Conservation (phyloP, 2,329 filamentous ascomycete genomes). For the Laburnicola sp. region DNA sequence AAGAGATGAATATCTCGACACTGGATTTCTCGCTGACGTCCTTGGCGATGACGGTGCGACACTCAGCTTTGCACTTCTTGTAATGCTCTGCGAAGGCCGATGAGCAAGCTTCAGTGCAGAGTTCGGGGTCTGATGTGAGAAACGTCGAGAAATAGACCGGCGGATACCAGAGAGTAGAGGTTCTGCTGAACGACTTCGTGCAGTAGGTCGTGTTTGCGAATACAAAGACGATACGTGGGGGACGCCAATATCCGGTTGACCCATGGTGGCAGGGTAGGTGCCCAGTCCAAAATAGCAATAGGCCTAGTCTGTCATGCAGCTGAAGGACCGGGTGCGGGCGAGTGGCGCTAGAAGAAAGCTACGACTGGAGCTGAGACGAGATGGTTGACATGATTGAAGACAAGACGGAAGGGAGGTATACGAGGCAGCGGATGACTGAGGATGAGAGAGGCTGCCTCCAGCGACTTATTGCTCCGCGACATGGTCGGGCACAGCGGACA, state of each 20-base stretch:
- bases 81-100: slow-evolving; percentile 13
- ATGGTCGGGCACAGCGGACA: slow-evolving; percentile 6
- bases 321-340: slow-evolving; percentile 4
- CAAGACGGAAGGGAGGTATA: background rate
- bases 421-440: background rate
- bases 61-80: slow-evolving; percentile 8
- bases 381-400: background rate
- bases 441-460: background rate
- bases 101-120: slow-evolving; percentile 11
- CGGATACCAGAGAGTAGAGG: slow-evolving; percentile 34
- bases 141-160: slow-evolving; percentile 60
- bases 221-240: slow-evolving; percentile 16
- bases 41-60: slow-evolving; percentile 9
- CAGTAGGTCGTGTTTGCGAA: background rate
- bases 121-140: slow-evolving; percentile 45
- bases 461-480: slow-evolving; percentile 5
- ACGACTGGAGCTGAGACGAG: slow-evolving; percentile 8
- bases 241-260: slow-evolving; percentile 18
- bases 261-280: slow-evolving; percentile 20
- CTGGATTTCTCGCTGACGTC: slow-evolving; percentile 4
- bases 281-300: slow-evolving; percentile 13
- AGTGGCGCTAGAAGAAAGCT: slow-evolving; percentile 3
- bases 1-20: slow-evolving; percentile 25
- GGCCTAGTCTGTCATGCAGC: slow-evolving; percentile 5
- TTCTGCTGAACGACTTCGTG: background rate